Evolutionary conservation across 2,329 filamentous ascomycete genomes (phyloP).

Genomic region (Aspergillus viridinutans): DNA sequence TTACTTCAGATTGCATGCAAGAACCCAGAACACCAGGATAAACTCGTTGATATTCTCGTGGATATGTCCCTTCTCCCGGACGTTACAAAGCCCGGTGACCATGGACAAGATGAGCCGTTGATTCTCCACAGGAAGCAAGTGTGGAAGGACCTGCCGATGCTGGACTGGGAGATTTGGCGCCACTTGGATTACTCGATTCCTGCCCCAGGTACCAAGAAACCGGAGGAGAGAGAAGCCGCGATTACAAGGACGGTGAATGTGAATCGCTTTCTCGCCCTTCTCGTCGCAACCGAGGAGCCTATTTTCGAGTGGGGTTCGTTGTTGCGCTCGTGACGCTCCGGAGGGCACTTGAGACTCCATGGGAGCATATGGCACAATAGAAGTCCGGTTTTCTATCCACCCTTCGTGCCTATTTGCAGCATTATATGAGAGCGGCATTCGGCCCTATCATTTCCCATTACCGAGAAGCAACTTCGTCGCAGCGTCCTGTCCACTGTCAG

Average conservation of each 20-base stretch:
- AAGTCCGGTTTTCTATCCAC: no score
- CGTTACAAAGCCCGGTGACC: not conserved
- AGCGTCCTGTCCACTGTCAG: no score
- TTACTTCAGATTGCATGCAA: not conserved
- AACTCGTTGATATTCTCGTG: constrained; percentile 2
- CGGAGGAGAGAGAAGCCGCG: not conserved
- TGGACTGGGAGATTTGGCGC: constrained; percentile 9
- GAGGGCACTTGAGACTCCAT: constrained; percentile 4
- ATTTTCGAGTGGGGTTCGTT: constrained; percentile 5
- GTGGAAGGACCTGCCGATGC: constrained; percentile 10
- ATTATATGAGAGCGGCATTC: no score
- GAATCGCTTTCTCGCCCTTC: constrained; percentile 6
- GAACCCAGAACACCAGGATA: constrained; percentile 1
- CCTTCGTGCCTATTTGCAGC: no score
- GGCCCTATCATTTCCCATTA: no score
- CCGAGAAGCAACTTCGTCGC: no score
- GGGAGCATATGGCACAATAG: not conserved
- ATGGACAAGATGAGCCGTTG: not conserved
- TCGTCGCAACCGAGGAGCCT: constrained; percentile 7
- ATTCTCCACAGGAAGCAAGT: constrained; percentile 6
- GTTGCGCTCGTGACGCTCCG: constrained; percentile 9
- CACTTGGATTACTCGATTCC: constrained; percentile 8
- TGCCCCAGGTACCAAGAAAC: not conserved
- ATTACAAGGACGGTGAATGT: constrained; percentile 2
- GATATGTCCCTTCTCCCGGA: constrained; percentile 1